Base-by-base conservation (phyloP, 2,329 filamentous ascomycete genomes). In the Nemania diffusa region DNA sequence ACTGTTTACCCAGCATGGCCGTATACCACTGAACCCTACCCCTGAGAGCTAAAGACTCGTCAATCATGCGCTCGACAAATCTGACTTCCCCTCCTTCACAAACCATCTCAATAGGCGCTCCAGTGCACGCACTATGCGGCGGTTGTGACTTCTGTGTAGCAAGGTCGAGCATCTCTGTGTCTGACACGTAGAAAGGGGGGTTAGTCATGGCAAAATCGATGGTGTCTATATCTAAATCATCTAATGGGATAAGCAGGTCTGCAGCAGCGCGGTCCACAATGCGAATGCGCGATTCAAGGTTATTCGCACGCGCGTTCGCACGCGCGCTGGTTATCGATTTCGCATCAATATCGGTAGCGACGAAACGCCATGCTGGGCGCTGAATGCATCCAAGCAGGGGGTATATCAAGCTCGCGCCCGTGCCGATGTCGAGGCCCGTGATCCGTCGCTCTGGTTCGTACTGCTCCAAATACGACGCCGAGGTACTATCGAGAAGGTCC, bases 131-230 rank as follows among this genome's bases (percentile, higher is more conserved):
- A 0, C 92, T 91, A 63, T 87, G 87, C 0, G 94, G 91, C 0
- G 89, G 89, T 0, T 85, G 84, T 2, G 84, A 80, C 78, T 97
- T 97, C 42, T 84, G 79, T 17, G 83, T 78, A 0, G 92, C 91
- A 1, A 90, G 91, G 3, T 82, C 80, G 2, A 85, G 72, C 79
- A 97, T 87, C 57, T 97, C 93, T 5, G 84, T 79, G 2, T 86
- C 81, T 0, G 92, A 94, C n/a, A 84, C 79, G 81, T 97, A 98
- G 81, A 99, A 99, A 0, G 96, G 96, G 0, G 96, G 96, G 72
- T 99, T 99, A 70, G 91, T 95, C 89, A 98, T 97, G 65, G 88
- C 89, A 77, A 98, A 97, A 76, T 95, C 90, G 50, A 97, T 83
- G 2, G 69, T 75, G 7, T 81, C 76, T 4, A 87, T 76, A 24